Base-by-base conservation (phyloP, 2,329 filamentous ascomycete genomes). In the Claviceps paspali region DNA sequence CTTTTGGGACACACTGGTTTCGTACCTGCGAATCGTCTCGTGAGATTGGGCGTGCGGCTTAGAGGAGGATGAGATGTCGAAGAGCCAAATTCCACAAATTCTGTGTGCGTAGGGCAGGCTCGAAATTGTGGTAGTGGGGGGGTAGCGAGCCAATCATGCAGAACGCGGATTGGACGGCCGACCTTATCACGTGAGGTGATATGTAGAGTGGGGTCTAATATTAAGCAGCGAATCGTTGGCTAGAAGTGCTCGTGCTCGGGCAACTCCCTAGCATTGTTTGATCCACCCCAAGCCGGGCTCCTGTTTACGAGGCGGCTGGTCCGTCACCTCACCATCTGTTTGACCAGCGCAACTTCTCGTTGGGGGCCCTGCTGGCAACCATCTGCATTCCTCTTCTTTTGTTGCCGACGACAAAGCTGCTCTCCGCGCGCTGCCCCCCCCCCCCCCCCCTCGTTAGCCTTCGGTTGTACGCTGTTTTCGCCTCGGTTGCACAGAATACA, bases 21-120 rank as follows among this genome's bases (percentile, higher is more conserved):
- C 59, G 56, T 61, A 61, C 59, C 59, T 61, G 55, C 55, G 53
- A 52, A 52, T 60, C 57, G 56, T 56, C 54, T 57, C 52, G 54
- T 55, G 50, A 52, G 48, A 50, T 56, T 49, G 56, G 56, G 52
- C 55, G 54, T 17, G 23, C 30, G 30, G 14, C 14, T 54, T 56
- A 52, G 17, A 52, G 47, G 49, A 54, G 50, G 50, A 55, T 52
- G 52, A 57, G 51, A 51, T 51, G 52, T 54, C 51, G 46, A 48
- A 49, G 49, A 52, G 47, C 48, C 47, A 52, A 57, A 56, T 56
- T 56, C 54, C 55, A 52, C 54, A 59, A 59, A 60, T 49, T 59
- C 54, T 59, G 56, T 60, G 57, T 60, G 57, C 56, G 57, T 59
- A 60, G 55, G 53, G 55, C 55, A 57, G 53, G 53, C 54, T 54